These are phyloP conservation scores for Aspergillus intermedius DNA, from an alignment of 2,329 filamentous ascomycete species.

Conservation along the genomic window DNA sequence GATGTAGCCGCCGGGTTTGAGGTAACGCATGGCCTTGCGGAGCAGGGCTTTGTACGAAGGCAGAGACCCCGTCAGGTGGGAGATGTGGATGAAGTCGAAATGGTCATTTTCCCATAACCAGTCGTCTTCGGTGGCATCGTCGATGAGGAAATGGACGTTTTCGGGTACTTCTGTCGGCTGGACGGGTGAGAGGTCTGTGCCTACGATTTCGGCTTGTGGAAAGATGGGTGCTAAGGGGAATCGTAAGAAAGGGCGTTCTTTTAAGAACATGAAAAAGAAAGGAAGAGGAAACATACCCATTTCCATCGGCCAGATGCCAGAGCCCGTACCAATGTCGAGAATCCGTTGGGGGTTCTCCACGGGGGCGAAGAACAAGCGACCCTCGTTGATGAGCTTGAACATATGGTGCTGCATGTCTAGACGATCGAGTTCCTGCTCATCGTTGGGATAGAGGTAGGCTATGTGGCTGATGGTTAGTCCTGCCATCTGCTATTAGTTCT, in stretches of 20 bases:
- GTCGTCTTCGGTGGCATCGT: constrained; percentile 58
- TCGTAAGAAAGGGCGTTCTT: constrained; percentile 2
- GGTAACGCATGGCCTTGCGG: constrained; percentile 44
- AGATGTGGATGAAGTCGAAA: constrained; percentile 56
- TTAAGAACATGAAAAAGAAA: constrained; percentile 5
- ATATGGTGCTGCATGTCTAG: constrained; percentile 52
- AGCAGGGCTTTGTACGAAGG: constrained; percentile 52
- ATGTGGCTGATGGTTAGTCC: constrained; percentile 9
- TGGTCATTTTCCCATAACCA: constrained; percentile 48
- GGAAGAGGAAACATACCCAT: constrained; percentile 42
- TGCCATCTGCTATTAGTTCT: background rate
- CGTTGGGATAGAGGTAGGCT: constrained; percentile 46
- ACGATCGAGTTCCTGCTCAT: constrained; percentile 50
- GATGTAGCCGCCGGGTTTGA: constrained; percentile 51
- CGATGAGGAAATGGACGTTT: constrained; percentile 68
- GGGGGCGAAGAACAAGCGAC: constrained; percentile 43
- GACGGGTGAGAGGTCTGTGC: constrained; percentile 62
- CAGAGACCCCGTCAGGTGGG: constrained; percentile 53
- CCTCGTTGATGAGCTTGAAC: constrained; percentile 42
- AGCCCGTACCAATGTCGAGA: constrained; percentile 55
- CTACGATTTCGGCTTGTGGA: constrained; percentile 53
- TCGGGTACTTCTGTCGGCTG: constrained; percentile 60
- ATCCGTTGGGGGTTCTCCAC: constrained; percentile 42
- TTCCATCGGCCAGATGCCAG: constrained; percentile 63
- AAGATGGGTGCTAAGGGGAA: constrained; percentile 39